A percentile compares a stretch with the other conserved stretches of the same genome.
phyloP scores from a whole-genome alignment of 169 alveolate genomes.

The Cryptosporidium tyzzeri region DNA sequence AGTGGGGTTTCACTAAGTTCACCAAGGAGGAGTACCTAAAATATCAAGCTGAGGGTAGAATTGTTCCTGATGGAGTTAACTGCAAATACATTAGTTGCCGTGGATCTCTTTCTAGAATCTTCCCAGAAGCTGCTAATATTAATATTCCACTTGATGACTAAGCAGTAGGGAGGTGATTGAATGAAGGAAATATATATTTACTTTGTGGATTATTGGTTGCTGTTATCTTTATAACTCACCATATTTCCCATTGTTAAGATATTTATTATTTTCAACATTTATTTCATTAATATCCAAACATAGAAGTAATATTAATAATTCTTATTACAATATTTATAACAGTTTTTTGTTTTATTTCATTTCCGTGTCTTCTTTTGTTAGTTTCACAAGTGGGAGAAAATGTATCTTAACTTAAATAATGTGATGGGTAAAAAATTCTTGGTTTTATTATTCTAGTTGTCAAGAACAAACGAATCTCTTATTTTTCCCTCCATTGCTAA shows the following conservation, averaged over 20 bases:
- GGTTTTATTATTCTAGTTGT: too few species aligned
- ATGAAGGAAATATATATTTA: constrained; percentile 10
- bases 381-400: too few species aligned
- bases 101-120: constrained; percentile 73
- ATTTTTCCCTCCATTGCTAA: too few species aligned
- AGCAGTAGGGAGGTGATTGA: constrained; percentile 6
- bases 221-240: neutral
- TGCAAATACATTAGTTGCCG: constrained; percentile 86
- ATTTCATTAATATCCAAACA: neutral
- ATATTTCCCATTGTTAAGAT: neutral
- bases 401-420: too few species aligned
- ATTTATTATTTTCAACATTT: constrained; percentile 1
- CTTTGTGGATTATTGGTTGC: neutral
- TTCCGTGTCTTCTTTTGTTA: neutral
- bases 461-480: too few species aligned
- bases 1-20: constrained; percentile 98
- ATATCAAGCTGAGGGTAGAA: constrained; percentile 94
- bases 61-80: constrained; percentile 90
- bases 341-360: neutral
- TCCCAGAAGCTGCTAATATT: constrained; percentile 70
- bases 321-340: neutral
- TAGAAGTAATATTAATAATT: neutral
- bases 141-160: constrained; percentile 58
- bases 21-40: constrained; percentile 94
- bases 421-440: too few species aligned